Evolutionary conservation across 139 green algal genomes (phyloP).

Genomic region (Axilococcus clingmanii): DNA sequence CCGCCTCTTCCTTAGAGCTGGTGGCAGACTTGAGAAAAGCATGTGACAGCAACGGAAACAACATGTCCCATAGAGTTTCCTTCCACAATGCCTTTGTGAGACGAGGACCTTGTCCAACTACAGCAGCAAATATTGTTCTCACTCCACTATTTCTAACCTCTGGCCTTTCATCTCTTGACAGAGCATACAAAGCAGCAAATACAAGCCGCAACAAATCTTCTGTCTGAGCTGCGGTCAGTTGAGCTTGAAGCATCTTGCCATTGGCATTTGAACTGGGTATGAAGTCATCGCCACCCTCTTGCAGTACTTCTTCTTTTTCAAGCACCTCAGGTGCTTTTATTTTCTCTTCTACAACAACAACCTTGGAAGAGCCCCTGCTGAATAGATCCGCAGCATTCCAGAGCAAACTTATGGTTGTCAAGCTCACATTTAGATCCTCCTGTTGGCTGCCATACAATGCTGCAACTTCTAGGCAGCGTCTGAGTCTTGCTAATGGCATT

Average conservation of each 20-base stretch:
- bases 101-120: conserved; percentile 53
- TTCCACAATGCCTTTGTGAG: conserved; percentile 52
- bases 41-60: conserved; percentile 70
- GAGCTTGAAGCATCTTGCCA: background rate
- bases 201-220: conserved; percentile 39
- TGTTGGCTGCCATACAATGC: conserved; percentile 51
- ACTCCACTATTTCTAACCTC: conserved; percentile 79
- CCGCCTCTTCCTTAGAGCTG: conserved; percentile 38
- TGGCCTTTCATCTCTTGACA: conserved; percentile 30
- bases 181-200: conserved; percentile 34
- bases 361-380: conserved; percentile 12
- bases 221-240: conserved; percentile 11
- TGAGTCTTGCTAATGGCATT: conserved; percentile 35
- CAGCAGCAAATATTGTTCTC: conserved; percentile 72
- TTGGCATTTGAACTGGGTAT: conserved; percentile 1
- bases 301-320: background rate
- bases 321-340: background rate
- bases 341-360: background rate
- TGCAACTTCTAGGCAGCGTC: conserved; percentile 46
- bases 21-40: conserved; percentile 56
- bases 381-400: conserved; percentile 81
- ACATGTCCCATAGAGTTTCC: conserved; percentile 60
- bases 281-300: conserved; percentile 1
- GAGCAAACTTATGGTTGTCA: conserved; percentile 78
- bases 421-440: conserved; percentile 76